Base-by-base conservation (phyloP, 192 early-diverging fungal species). In the Entrophospora sp. region DNA sequence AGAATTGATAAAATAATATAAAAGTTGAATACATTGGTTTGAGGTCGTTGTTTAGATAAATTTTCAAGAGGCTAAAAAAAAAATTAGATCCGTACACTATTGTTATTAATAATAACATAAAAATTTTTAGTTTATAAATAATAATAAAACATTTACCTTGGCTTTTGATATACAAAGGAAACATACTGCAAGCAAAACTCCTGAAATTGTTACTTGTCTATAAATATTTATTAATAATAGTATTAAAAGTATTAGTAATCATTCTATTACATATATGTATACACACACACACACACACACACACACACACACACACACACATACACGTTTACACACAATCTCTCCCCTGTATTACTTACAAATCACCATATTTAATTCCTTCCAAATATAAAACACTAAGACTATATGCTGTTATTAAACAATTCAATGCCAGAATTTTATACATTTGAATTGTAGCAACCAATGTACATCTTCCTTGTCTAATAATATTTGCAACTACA, bases 391-490 rank as follows among this genome's bases (percentile, higher is more conserved):
- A 78, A 1, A 99, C 97, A 75, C 88, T 91, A 66, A 99, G 81
- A 71, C 89, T 92, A 82, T 97, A 99, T 0, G 97, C 97, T 22
- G 91, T 92, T 73, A 98, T 94, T 67, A 99, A 73, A 70, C 93
- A 99, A 67, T 97, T 98, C 45, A 99, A 80, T 0, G 94, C 97
- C 13, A 99, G 78, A 74, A 99, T 99, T 85, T 99, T 99, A 88
- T 99, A 99, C 97, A 99, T 99, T 72, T 98, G 97, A 57, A 94
- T 88, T 53, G 96, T 95, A 8, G 97, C 94, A 43, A 99, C 95
- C 53, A 99, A 86, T 28, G 95, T 98, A 61, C 94, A 92, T 48
- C 97, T 90, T 20, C 97, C 97, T 79, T 98, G 95, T 31, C 93
- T 85, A 51, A 98, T 86, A 75, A 99, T 95, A 74, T 91, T 92